A percentile compares a stretch with the other conserved stretches of the same genome.
phyloP scores from a whole-genome alignment of 495 filamentous ascomycete genomes.

The Hyphodiscus hymeniophilus region DNA sequence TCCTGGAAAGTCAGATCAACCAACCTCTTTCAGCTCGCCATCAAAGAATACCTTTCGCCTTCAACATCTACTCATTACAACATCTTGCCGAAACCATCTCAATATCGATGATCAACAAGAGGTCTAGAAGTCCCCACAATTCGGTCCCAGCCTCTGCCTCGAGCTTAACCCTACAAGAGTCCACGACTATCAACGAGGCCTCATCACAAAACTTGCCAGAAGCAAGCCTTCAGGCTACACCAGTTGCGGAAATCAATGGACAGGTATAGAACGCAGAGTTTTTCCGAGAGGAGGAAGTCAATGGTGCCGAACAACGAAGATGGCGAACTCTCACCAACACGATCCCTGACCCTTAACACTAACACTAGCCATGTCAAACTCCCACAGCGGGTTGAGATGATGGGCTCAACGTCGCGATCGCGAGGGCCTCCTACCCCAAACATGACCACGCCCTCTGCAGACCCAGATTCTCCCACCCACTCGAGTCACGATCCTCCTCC shows the following conservation, averaged over 20 bases:
- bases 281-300: slow-evolving; percentile 23
- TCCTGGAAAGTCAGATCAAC: neutral
- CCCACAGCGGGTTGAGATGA: slow-evolving; percentile 33
- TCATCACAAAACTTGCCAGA: neutral
- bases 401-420: slow-evolving; percentile 34
- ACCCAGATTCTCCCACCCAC: slow-evolving; percentile 36
- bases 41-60: no score
- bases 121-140: no score
- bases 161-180: neutral
- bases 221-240: neutral
- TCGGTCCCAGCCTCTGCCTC: no score
- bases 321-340: slow-evolving; percentile 19
- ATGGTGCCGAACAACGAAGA: slow-evolving; percentile 20
- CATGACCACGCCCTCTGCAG: slow-evolving; percentile 47
- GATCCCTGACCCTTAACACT: slow-evolving; percentile 22
- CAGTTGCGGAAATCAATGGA: slow-evolving; percentile 11
- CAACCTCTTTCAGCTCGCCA: neutral
- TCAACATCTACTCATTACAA: no score
- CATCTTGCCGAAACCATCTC: no score
- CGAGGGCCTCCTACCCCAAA: slow-evolving; percentile 48
- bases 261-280: slow-evolving; percentile 19
- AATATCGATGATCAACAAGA: no score
- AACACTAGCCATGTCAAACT: slow-evolving; percentile 15
- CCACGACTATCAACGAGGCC: no score
- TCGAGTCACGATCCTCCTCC: slow-evolving; percentile 36